A percentile compares a stretch with the other conserved stretches of the same genome.
Conservation (phyloP, 495 filamentous ascomycete genomes). For the Penicillium salamii region DNA sequence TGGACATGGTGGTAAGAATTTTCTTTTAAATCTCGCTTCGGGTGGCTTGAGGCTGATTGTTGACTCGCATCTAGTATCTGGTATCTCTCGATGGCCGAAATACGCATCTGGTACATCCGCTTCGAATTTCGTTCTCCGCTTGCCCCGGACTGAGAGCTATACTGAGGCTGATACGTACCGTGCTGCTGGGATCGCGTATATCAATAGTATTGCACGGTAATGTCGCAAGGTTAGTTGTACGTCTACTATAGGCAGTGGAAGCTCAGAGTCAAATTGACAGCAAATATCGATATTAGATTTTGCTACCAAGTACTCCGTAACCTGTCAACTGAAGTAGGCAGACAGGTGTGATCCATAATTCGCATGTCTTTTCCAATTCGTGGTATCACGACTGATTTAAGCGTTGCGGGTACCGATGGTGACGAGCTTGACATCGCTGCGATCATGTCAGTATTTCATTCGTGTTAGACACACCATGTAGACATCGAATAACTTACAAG, state of each 20-base stretch:
- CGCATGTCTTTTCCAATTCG: background rate
- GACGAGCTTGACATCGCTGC: conserved; percentile 45
- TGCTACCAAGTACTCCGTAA: background rate
- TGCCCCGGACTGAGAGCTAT: conserved; percentile 31
- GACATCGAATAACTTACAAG: conserved; percentile 42
- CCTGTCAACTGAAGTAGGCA: conserved; percentile 13
- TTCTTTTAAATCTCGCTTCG: background rate
- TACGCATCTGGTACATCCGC: conserved; percentile 14
- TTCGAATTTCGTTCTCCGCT: conserved; percentile 35
- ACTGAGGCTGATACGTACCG: conserved; percentile 32
- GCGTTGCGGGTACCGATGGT: conserved; percentile 34
- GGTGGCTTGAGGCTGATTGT: background rate
- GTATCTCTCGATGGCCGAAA: conserved; percentile 27
- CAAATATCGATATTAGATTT: background rate
- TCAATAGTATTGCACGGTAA: conserved; percentile 33
- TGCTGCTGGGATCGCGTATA: conserved; percentile 25
- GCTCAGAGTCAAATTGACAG: too few species aligned
- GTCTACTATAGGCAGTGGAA: too few species aligned
- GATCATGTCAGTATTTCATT: conserved; percentile 11
- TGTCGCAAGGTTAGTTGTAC: background rate
- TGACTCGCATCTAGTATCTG: conserved; percentile 14
- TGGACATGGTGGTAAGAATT: conserved; percentile 24
- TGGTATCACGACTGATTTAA: conserved; percentile 5
- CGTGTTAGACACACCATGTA: too few species aligned
- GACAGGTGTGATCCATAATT: background rate